Evolutionary conservation across 768 basidiomycete genomes (phyloP).

Genomic region (Podaxis carcinomalis): DNA sequence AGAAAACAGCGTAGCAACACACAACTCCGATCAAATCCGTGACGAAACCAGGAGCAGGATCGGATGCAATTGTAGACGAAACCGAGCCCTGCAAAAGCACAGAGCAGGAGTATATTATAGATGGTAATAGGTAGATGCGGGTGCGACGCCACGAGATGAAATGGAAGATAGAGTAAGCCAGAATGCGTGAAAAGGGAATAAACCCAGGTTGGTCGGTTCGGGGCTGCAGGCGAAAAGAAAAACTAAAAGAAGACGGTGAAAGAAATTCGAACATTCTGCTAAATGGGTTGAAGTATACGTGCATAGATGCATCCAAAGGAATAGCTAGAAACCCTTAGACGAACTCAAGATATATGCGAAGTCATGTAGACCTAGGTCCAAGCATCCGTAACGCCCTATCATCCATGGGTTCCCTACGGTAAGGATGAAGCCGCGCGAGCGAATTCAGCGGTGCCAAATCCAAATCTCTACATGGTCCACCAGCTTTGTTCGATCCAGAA

Average conservation of each 20-base stretch:
- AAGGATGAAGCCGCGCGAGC: conserved; percentile 50
- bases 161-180: not conserved
- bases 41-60: not conserved
- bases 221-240: not conserved
- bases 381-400: conserved; percentile 56
- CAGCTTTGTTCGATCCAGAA: not conserved
- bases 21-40: not conserved
- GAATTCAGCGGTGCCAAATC: conserved; percentile 57
- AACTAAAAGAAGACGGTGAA: not conserved
- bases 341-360: not conserved
- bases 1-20: not conserved
- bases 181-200: not conserved
- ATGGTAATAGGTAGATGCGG: not conserved
- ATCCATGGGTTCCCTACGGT: conserved; percentile 57
- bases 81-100: not conserved
- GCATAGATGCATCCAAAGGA: not conserved
- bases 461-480: conserved; percentile 21
- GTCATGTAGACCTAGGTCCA: conserved; percentile 19
- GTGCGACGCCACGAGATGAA: not conserved
- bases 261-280: not conserved
- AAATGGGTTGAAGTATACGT: not conserved
- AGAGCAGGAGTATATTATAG: not conserved
- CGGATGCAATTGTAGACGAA: not conserved
- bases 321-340: not conserved
- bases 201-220: not conserved